These are phyloP conservation scores for Cyberlindnera lachancei DNA, from an alignment of 805 yeast genomes.

Conservation along the genomic window DNA sequence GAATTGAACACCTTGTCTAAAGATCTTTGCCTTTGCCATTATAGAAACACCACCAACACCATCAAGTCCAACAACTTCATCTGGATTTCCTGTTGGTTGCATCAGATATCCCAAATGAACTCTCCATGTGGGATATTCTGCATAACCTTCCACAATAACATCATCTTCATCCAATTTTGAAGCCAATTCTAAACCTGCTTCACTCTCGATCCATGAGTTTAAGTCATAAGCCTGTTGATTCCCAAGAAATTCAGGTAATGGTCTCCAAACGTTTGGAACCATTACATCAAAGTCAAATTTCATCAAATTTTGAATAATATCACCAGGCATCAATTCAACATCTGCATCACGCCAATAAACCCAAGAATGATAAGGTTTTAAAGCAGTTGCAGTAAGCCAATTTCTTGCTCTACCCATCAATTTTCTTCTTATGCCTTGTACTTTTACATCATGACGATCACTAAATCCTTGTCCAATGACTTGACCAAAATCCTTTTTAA, in stretches of 20 bases:
- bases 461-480: slow-evolving; percentile 78
- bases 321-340: slow-evolving; percentile 74
- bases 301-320: slow-evolving; percentile 70
- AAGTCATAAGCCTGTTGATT: slow-evolving; percentile 92
- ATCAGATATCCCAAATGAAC: slow-evolving; percentile 72
- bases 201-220: slow-evolving; percentile 93
- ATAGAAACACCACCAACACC: slow-evolving; percentile 89
- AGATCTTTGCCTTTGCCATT: slow-evolving; percentile 63
- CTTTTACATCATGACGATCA: slow-evolving; percentile 79
- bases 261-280: slow-evolving; percentile 94
- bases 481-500: slow-evolving; percentile 78
- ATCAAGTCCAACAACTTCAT: slow-evolving; percentile 64
- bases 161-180: slow-evolving; percentile 64
- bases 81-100: slow-evolving; percentile 49
- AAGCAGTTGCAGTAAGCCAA: slow-evolving; percentile 69
- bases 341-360: slow-evolving; percentile 89
- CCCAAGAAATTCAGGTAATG: slow-evolving; percentile 86
- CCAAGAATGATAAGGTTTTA: slow-evolving; percentile 84
- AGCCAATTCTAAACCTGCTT: slow-evolving; percentile 65
- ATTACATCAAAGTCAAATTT: slow-evolving; percentile 60
- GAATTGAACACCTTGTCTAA: slow-evolving; percentile 74
- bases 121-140: slow-evolving; percentile 82
- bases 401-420: slow-evolving; percentile 84
- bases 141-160: slow-evolving; percentile 84
- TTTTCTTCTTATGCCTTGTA: slow-evolving; percentile 77